These are phyloP conservation scores for Micromonas pusilla DNA, from an alignment of 139 green algal species.

Conservation along the genomic window DNA sequence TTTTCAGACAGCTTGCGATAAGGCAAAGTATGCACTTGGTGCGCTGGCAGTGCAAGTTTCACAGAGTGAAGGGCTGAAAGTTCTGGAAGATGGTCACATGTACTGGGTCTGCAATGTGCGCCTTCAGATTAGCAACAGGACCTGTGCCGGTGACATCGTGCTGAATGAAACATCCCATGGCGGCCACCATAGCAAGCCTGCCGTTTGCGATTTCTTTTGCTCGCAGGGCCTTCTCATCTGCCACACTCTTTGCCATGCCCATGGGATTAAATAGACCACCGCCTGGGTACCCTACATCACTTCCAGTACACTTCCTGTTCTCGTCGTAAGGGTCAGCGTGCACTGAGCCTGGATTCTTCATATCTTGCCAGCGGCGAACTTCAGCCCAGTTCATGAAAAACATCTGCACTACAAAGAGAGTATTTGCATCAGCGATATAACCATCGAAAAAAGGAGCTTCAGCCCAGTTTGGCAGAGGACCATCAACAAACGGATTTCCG, in stretches of 20 bases:
- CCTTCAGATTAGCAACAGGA: conserved; percentile 25
- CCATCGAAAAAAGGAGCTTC: conserved; percentile 26
- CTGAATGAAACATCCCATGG: conserved; percentile 53
- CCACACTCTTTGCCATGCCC: background rate
- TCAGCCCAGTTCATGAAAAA: conserved; percentile 50
- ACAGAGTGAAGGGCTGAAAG: background rate
- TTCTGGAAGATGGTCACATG: conserved; percentile 29
- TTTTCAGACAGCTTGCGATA: no score
- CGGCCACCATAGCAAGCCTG: conserved; percentile 81
- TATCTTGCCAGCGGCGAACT: conserved; percentile 48
- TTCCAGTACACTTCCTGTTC: background rate
- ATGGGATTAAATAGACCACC: conserved; percentile 35
- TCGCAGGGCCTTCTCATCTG: background rate
- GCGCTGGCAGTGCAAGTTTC: no score
- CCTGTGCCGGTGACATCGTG: conserved; percentile 33
- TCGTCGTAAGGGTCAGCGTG: conserved; percentile 31
- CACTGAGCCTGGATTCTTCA: conserved; percentile 44
- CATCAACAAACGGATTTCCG: conserved; percentile 23
- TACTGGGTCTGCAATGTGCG: conserved; percentile 22
- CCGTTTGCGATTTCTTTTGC: conserved; percentile 90
- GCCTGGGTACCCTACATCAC: conserved; percentile 36
- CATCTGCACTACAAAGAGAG: conserved; percentile 42
- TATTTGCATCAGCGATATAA: conserved; percentile 38
- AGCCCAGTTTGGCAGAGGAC: conserved; percentile 41
- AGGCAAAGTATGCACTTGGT: no score